phyloP scores from a whole-genome alignment of 1,284 basidiomycete species.

The Microbotryum violaceum region DNA sequence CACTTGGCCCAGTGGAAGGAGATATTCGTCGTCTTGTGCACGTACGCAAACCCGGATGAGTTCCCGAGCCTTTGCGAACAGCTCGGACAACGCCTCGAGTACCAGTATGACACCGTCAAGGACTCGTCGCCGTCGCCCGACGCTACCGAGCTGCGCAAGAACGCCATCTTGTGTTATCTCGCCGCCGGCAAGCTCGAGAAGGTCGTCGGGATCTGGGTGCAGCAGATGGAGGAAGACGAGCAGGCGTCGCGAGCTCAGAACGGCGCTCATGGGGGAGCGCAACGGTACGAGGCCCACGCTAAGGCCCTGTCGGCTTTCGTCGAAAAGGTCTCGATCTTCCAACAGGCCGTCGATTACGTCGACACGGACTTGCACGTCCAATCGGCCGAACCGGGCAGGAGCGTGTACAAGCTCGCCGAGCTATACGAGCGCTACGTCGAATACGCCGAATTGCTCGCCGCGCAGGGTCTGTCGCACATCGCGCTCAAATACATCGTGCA shows the following conservation, averaged over 20 bases:
- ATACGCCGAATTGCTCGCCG: slow-evolving; percentile 84
- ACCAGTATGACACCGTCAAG: slow-evolving; percentile 59
- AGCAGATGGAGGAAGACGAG: slow-evolving; percentile 86
- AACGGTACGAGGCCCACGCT: slow-evolving; percentile 70
- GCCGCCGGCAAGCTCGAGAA: slow-evolving; percentile 85
- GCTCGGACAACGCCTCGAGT: slow-evolving; percentile 82
- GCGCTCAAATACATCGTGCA: slow-evolving; percentile 73
- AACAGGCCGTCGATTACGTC: slow-evolving; percentile 75
- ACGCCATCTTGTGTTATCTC: slow-evolving; percentile 79
- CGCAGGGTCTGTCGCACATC: slow-evolving; percentile 78
- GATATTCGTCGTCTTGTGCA: slow-evolving; percentile 93
- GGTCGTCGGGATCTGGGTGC: slow-evolving; percentile 83
- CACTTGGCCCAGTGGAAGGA: slow-evolving; percentile 93
- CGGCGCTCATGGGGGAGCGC: slow-evolving; percentile 5
- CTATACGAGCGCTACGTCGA: slow-evolving; percentile 93
- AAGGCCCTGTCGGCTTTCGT: slow-evolving; percentile 87
- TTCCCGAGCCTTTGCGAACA: slow-evolving; percentile 82
- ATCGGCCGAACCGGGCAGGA: slow-evolving; percentile 49
- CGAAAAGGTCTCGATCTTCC: slow-evolving; percentile 94
- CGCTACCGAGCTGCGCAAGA: slow-evolving; percentile 63
- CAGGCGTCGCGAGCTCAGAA: slow-evolving; percentile 34
- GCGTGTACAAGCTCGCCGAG: slow-evolving; percentile 71
- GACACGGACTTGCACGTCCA: slow-evolving; percentile 61
- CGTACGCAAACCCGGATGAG: slow-evolving; percentile 74
- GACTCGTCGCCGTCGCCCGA: slow-evolving; percentile 48